Conservation (phyloP, 805 yeast species). For the Yamadazyma akitaensis region DNA sequence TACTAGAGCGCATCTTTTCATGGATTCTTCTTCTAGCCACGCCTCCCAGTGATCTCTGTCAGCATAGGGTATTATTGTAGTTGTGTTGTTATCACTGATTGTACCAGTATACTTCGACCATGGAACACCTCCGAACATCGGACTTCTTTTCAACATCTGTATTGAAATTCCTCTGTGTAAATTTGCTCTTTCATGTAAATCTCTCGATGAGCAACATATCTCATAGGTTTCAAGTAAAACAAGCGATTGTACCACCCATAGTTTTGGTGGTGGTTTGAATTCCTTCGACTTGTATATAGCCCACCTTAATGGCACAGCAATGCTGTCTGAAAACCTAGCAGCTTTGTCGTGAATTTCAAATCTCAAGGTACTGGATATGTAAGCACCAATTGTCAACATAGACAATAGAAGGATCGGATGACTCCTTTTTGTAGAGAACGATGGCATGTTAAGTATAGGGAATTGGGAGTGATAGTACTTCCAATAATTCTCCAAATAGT, state of each 20-base stretch:
- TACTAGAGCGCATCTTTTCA: conserved; percentile 30
- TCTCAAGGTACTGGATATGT: conserved; percentile 22
- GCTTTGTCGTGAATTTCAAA: conserved; percentile 19
- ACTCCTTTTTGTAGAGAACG: conserved; percentile 45
- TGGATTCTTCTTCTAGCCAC: conserved; percentile 34
- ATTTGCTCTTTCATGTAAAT: conserved; percentile 72
- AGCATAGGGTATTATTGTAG: conserved; percentile 6
- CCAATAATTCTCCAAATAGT: conserved; percentile 42
- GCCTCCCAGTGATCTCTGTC: conserved; percentile 18
- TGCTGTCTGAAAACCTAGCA: conserved; percentile 29
- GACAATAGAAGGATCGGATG: conserved; percentile 49
- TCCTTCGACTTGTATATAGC: conserved; percentile 61
- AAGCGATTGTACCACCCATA: conserved; percentile 71
- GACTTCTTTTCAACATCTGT: conserved; percentile 21
- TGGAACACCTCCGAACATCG: conserved; percentile 38
- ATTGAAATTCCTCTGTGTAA: conserved; percentile 69
- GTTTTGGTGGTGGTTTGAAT: conserved; percentile 67
- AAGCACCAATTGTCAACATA: conserved; percentile 55
- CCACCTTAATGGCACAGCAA: conserved; percentile 62
- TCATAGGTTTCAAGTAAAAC: conserved; percentile 68
- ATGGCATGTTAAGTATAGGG: conserved; percentile 54
- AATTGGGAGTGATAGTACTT: conserved; percentile 51
- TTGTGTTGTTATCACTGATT: conserved; percentile 12
- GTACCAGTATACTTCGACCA: conserved; percentile 9
- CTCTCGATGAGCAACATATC: conserved; percentile 60